Evolutionary conservation across 202 grass and related monocot genomes (phyloP).

Genomic region (Digitaria exilis): DNA sequence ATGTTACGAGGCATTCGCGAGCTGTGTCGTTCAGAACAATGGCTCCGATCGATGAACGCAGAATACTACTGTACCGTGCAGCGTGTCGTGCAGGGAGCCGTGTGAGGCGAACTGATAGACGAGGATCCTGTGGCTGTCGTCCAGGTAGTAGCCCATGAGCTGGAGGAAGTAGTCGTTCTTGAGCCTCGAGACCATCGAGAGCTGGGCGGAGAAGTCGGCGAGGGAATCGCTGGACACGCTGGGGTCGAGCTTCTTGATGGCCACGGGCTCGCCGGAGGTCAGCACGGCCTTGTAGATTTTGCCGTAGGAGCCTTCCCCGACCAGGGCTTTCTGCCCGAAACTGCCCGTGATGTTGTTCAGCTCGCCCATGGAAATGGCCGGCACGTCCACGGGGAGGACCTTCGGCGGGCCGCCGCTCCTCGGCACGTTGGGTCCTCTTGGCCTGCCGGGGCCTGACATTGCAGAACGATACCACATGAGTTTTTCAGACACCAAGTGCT

Average conservation of each 20-base stretch:
- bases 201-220: slow-evolving; percentile 64
- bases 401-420: slow-evolving; percentile 42
- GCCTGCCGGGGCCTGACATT: slow-evolving; percentile 14
- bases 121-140: slow-evolving; percentile 50
- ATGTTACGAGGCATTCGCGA: neutral
- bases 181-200: slow-evolving; percentile 57
- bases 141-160: slow-evolving; percentile 54
- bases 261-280: slow-evolving; percentile 48
- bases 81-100: slow-evolving; percentile 57
- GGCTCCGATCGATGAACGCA: too few species aligned
- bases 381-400: slow-evolving; percentile 57
- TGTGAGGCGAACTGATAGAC: slow-evolving; percentile 54
- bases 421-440: slow-evolving; percentile 44
- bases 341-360: slow-evolving; percentile 58
- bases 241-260: slow-evolving; percentile 78
- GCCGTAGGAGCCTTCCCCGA: slow-evolving; percentile 87
- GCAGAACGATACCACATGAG: neutral
- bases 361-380: slow-evolving; percentile 54
- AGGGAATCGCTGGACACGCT: slow-evolving; percentile 55
- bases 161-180: slow-evolving; percentile 58
- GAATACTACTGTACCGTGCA: slow-evolving; percentile 33
- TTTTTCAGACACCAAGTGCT: neutral
- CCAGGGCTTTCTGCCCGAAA: slow-evolving; percentile 56
- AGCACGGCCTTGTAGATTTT: slow-evolving; percentile 56
- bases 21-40: too few species aligned